Evolutionary conservation across 192 early-diverging fungal species (phyloP), one percentile per base, ranked within the genome.

Genomic region (Coemansia asiatica): DNA sequence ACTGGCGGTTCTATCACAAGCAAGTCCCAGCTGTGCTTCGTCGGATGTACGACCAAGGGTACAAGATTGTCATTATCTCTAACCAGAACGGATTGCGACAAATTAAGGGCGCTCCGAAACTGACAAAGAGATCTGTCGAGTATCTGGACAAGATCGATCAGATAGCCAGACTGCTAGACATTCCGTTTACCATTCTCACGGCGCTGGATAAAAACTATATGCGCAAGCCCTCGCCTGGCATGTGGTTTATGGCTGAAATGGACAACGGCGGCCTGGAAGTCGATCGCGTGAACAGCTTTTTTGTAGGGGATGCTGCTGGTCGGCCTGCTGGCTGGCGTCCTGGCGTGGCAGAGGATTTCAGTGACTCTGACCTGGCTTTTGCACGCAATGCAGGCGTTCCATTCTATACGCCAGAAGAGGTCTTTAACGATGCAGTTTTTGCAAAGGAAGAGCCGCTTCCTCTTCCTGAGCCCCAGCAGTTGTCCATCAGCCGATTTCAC

Each of bases 281-380:
- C 67, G 92, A 94, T 63, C 62, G 54, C 36, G 48, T 46, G 7
- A 55, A 68, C 2, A 90, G 89, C 64, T 95, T 94, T 50, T 98
- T 87, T 81, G 90, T 94, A 4, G 96, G 96, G 23, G 96, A 98
- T 76, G 96, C 95, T 3, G 94, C 94, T n/a, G 95, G 96, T 1
- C 70, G 96, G 35, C 72, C 77, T 0, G 78, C 60, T 2, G 83
- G 79, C n/a, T 91, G 90, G 89, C 86, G 85, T 61, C 61, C 48
- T 0, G 85, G 84, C 4, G 72, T 63, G 1, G 72, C 77, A 22
- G 87, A 86, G 61, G 96, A 98, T 61, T 89, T 89, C 75, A 83
- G 90, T n/a, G 92, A 92, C 71, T 87, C 85, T 2, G 96, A 98
- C 72, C 67, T 87, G 73, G 95, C 92, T 56, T 92, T 93, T 81